Percentiles rank a stretch among this genome's conserved stretches.
phyloP scores from a whole-genome alignment of 139 green algal genomes.

The Auxenochlorella protothecoides region DNA sequence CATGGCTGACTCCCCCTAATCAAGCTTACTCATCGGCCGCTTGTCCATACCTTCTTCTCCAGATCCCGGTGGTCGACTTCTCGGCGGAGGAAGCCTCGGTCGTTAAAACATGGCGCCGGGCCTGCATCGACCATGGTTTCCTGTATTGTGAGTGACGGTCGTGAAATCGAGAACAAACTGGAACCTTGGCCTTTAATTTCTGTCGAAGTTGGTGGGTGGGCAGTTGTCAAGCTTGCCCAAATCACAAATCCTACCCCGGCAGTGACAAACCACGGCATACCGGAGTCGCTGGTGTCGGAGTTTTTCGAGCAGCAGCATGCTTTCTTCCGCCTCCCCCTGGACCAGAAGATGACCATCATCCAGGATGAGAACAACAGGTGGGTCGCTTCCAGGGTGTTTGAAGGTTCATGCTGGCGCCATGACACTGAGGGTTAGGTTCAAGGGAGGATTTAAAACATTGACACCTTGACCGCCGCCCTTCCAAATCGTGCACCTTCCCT shows the following conservation, averaged over 20 bases:
- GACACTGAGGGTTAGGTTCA: too few relatives aligned
- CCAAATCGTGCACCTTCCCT: too few relatives aligned
- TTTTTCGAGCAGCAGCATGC: slow-evolving; percentile 36
- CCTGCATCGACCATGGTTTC: slow-evolving; percentile 40
- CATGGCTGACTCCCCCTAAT: too few relatives aligned
- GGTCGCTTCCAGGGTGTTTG: neutral
- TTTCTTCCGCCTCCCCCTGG: slow-evolving; percentile 68
- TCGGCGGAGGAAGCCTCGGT: slow-evolving; percentile 5
- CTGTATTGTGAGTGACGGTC: slow-evolving; percentile 36
- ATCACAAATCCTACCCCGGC: neutral
- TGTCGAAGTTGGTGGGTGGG: neutral
- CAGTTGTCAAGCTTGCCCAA: neutral
- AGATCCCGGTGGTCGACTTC: slow-evolving; percentile 27
- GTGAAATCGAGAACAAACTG: neutral
- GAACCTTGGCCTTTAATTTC: neutral
- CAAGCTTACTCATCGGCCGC: too few relatives aligned
- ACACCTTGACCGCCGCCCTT: too few relatives aligned
- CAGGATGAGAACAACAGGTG: slow-evolving; percentile 54
- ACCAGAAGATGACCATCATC: slow-evolving; percentile 53
- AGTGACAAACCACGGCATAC: slow-evolving; percentile 70
- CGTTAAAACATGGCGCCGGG: slow-evolving; percentile 10
- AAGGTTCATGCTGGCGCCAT: too few relatives aligned
- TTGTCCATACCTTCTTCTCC: neutral
- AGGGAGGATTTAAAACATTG: too few relatives aligned
- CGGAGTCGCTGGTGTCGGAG: slow-evolving; percentile 30